phyloP scores from a whole-genome alignment of 176 grass and related monocot species.

The Coix lacrymajobi region DNA sequence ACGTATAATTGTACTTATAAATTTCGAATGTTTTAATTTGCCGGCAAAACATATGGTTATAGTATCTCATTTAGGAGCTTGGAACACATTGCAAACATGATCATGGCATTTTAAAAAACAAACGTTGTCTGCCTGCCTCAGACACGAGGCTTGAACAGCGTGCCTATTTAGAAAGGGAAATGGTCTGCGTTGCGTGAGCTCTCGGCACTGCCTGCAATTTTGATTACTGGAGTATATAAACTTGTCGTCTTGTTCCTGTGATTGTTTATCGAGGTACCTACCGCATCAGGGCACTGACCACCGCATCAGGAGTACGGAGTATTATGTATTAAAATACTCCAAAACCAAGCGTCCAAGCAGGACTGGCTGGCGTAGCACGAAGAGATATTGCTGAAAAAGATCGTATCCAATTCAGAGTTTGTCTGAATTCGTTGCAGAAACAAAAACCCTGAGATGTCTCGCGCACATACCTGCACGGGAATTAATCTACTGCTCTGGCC shows the following conservation, averaged over 20 bases:
- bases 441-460: not conserved
- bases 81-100: not conserved
- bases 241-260: too few species aligned
- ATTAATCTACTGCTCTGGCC: not conserved
- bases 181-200: not conserved
- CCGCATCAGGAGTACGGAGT: too few species aligned
- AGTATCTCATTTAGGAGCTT: not conserved
- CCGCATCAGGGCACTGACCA: too few species aligned
- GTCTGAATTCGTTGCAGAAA: not conserved
- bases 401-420: not conserved
- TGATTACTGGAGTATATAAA: not conserved
- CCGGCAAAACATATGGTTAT: not conserved
- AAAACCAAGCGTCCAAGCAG: not conserved
- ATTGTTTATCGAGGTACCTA: too few species aligned
- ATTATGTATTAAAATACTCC: too few species aligned
- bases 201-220: not conserved
- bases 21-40: not conserved
- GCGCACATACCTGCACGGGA: conserved; percentile 4
- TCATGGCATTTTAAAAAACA: not conserved
- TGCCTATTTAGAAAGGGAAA: not conserved
- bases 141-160: not conserved
- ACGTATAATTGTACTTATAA: not conserved
- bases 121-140: not conserved
- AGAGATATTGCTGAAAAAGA: not conserved
- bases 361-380: not conserved